Percentiles rank a stretch among this genome's conserved stretches.
phyloP scores from a whole-genome alignment of 2,329 filamentous ascomycete species.

The Gaeumannomyces tritici region DNA sequence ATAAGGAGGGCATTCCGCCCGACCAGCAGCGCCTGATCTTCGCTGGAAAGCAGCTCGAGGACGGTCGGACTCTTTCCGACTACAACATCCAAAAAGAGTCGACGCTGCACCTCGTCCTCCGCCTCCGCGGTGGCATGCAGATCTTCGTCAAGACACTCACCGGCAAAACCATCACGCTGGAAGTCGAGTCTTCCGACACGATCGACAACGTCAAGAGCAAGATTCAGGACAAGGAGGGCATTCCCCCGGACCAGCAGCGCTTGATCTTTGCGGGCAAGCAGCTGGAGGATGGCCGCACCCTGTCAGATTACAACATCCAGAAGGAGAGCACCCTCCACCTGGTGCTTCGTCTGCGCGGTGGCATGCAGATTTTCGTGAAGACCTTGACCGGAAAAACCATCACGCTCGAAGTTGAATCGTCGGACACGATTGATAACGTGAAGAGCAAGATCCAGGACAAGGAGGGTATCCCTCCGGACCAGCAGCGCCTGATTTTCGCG shows the following conservation, averaged over 20 bases:
- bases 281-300: constrained; percentile 81
- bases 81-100: constrained; percentile 97
- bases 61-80: constrained; percentile 80
- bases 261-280: constrained; percentile 93
- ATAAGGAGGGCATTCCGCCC: constrained; percentile 94
- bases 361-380: constrained; percentile 70
- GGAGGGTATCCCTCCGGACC: constrained; percentile 62
- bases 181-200: constrained; percentile 81
- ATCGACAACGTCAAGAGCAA: constrained; percentile 94
- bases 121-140: constrained; percentile 83
- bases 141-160: constrained; percentile 83
- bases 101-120: constrained; percentile 76
- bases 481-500: constrained; percentile 62
- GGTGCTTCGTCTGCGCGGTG: constrained; percentile 72
- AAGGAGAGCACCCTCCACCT: constrained; percentile 78
- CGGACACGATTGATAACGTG: constrained; percentile 62
- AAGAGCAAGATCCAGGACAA: constrained; percentile 65
- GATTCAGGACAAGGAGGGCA: constrained; percentile 90
- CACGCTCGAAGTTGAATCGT: constrained; percentile 57
- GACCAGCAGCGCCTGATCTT: constrained; percentile 96
- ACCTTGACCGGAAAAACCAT: constrained; percentile 63
- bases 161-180: constrained; percentile 89
- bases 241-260: constrained; percentile 89
- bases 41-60: constrained; percentile 91
- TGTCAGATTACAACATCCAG: constrained; percentile 95